These are phyloP conservation scores for Bifiguratus adelaidae DNA, from an alignment of 192 early-diverging fungal genomes.

Conservation along the genomic window DNA sequence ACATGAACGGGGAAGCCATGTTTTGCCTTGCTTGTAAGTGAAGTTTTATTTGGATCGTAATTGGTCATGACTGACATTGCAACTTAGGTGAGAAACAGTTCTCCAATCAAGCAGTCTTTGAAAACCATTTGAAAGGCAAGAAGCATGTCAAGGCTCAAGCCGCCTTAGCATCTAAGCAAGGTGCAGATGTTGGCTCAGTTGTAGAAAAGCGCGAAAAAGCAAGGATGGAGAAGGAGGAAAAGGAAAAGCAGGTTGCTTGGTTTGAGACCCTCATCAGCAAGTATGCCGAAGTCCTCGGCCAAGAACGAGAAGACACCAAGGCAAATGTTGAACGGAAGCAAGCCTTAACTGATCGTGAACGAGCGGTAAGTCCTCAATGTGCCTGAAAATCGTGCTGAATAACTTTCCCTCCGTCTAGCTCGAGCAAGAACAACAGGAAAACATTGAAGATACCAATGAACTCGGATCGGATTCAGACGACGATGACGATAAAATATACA, in stretches of 20 bases:
- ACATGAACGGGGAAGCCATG: conserved; percentile 20
- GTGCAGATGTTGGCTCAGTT: conserved; percentile 8
- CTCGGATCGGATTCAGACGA: too few species aligned
- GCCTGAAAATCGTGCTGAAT: not conserved
- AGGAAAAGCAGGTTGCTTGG: conserved; percentile 51
- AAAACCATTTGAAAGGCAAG: conserved; percentile 79
- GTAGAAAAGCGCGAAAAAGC: conserved; percentile 13
- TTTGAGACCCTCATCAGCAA: conserved; percentile 46
- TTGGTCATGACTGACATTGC: not conserved
- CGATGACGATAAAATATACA: conserved; percentile 89
- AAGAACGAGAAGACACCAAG: conserved; percentile 63
- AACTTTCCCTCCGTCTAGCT: conserved; percentile 18
- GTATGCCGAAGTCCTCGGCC: conserved; percentile 43
- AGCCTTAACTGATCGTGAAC: conserved; percentile 80
- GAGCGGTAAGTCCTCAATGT: conserved; percentile 52
- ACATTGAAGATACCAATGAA: too few species aligned
- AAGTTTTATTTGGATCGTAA: not conserved
- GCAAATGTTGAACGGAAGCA: conserved; percentile 88
- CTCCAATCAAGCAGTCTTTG: conserved; percentile 73
- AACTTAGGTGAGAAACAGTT: conserved; percentile 65
- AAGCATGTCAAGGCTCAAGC: conserved; percentile 82
- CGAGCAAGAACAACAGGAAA: conserved; percentile 61
- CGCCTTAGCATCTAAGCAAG: conserved; percentile 18
- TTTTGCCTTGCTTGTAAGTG: conserved; percentile 62
- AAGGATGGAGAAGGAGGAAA: conserved; percentile 32